A percentile compares a stretch with the other conserved stretches of the same genome.
Evolutionary conservation across 371 early-diverging fungal species (phyloP).

Genomic region (Actinomortierella ambigua): DNA sequence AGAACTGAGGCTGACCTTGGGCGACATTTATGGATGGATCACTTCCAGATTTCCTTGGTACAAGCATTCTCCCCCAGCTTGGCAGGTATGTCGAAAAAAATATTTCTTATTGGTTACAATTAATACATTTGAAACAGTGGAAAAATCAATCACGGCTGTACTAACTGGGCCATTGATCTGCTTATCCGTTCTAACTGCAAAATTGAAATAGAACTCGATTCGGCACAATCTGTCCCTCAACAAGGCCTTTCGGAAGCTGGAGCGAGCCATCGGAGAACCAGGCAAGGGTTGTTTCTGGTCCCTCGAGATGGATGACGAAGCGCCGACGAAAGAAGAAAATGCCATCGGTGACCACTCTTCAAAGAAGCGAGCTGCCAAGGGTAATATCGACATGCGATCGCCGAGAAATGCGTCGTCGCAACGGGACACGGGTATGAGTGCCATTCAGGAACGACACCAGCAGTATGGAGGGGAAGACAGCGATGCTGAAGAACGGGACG

Average conservation of each 20-base stretch:
- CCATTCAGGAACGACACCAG: not conserved
- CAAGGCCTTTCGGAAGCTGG: slow-evolving; percentile 77
- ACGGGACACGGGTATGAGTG: not conserved
- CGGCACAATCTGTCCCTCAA: slow-evolving; percentile 88
- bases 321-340: not conserved
- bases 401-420: not conserved
- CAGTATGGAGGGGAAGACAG: not conserved
- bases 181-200: not conserved
- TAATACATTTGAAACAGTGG: not conserved
- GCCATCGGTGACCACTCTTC: not conserved
- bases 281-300: slow-evolving; percentile 73
- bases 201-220: slow-evolving; percentile 69
- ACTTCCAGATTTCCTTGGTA: slow-evolving; percentile 12
- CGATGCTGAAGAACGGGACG: too few relatives aligned
- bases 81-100: slow-evolving; percentile 18
- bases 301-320: not conserved
- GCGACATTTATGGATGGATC: slow-evolving; percentile 20
- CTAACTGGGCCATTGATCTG: not conserved
- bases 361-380: not conserved
- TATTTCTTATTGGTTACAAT: not conserved
- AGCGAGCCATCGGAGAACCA: slow-evolving; percentile 66
- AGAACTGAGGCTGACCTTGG: slow-evolving; percentile 11
- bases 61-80: slow-evolving; percentile 5
- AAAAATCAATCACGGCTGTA: not conserved
- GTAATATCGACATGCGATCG: not conserved